Percentiles rank a stretch among this genome's conserved stretches.
Conservation (phyloP, 345 rosid genomes). For the Zanthoxylum bungeanum region DNA sequence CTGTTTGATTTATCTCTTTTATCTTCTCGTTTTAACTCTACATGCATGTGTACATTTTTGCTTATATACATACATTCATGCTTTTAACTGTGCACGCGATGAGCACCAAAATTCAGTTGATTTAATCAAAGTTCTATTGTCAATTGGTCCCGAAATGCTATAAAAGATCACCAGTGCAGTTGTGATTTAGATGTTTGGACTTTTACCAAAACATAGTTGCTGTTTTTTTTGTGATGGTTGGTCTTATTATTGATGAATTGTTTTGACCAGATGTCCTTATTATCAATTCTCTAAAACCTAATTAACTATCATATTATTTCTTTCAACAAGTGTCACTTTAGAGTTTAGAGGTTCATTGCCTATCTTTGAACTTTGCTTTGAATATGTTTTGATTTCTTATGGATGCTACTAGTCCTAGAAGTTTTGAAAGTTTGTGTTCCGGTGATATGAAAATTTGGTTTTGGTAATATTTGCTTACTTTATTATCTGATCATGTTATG, state of each 20-base stretch:
- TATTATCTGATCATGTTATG: not conserved
- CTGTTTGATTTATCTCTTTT: not conserved
- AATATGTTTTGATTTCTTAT: not conserved
- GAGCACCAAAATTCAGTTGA: not conserved
- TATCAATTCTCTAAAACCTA: not conserved
- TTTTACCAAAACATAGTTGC: not conserved
- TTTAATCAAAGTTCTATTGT: not conserved
- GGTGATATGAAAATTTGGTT: not conserved
- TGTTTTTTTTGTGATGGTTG: not conserved
- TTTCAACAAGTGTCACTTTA: not conserved
- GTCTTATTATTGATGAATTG: slow-evolving; percentile 1
- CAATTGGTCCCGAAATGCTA: not conserved
- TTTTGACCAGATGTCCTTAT: not conserved
- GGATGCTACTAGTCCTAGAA: too few species aligned
- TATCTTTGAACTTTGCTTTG: not conserved
- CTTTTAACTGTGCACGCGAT: not conserved
- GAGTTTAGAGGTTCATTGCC: not conserved
- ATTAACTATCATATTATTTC: not conserved
- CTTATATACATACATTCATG: not conserved
- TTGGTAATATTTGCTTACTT: not conserved
- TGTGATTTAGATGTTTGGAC: not conserved
- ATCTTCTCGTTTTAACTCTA: not conserved
- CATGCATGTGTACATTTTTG: not conserved
- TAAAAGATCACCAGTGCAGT: not conserved
- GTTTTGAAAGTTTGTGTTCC: not conserved